These are phyloP conservation scores for Erodium chrysanthum DNA, from an alignment of 441 rosid species.

Conservation along the genomic window DNA sequence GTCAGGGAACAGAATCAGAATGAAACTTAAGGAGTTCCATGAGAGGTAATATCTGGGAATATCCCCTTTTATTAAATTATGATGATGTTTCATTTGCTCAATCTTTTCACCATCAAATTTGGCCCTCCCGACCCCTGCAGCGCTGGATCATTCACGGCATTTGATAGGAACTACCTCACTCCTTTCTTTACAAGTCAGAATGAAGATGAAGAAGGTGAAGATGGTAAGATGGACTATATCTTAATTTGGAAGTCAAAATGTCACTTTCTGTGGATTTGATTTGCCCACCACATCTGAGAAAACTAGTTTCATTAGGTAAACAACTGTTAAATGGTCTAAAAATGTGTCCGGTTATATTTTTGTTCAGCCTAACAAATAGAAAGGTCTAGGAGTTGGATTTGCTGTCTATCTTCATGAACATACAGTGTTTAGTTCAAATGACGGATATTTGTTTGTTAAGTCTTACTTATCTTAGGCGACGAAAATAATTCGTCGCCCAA, in stretches of 20 bases:
- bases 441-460: too few relatives aligned
- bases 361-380: not conserved
- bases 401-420: not conserved
- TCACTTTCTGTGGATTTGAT: not conserved
- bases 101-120: constrained; percentile 14
- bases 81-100: not conserved
- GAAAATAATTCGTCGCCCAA: too few relatives aligned
- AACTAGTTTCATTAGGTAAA: not conserved
- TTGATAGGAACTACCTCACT: constrained; percentile 86
- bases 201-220: constrained; percentile 55
- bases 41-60: constrained; percentile 55
- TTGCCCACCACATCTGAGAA: not conserved
- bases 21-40: constrained; percentile 79
- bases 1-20: constrained; percentile 64
- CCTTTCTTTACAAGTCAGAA: constrained; percentile 92
- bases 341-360: not conserved
- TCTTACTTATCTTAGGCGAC: too few relatives aligned
- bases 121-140: constrained; percentile 35
- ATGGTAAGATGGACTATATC: constrained; percentile 27
- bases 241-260: not conserved
- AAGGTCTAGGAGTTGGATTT: not conserved
- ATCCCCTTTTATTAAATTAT: not conserved
- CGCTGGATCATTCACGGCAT: constrained; percentile 67
- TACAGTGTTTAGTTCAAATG: too few relatives aligned
- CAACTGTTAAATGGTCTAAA: not conserved